Conservation (phyloP, 2,329 filamentous ascomycete species). For the Botrytis cinerea region DNA sequence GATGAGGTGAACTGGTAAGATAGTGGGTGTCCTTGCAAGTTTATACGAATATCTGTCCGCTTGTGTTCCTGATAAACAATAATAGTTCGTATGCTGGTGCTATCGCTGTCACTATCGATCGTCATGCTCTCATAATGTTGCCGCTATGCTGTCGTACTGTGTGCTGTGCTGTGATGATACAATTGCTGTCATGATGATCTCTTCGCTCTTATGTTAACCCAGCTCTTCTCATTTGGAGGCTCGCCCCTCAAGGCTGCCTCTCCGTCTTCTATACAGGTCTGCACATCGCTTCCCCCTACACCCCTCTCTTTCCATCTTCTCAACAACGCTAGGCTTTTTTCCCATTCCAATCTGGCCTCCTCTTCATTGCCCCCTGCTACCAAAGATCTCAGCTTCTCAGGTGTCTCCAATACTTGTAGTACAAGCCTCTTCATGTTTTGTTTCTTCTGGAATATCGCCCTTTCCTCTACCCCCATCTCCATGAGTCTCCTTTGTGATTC, state of each 20-base stretch:
- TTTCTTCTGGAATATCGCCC: constrained; percentile 26
- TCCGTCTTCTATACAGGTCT: constrained; percentile 42
- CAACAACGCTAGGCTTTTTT: constrained; percentile 32
- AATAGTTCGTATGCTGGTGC: not conserved
- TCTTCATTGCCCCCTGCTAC: constrained; percentile 60
- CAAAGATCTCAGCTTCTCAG: constrained; percentile 54
- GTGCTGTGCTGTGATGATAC: not conserved
- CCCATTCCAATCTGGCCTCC: constrained; percentile 57
- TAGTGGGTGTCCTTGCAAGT: constrained; percentile 13
- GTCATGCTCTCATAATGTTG: not conserved
- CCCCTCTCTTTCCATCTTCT: constrained; percentile 41
- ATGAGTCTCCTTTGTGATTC: constrained; percentile 58
- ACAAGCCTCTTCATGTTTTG: constrained; percentile 32
- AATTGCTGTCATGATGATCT: constrained; percentile 27
- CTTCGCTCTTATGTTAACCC: constrained; percentile 32
- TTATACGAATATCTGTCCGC: not conserved
- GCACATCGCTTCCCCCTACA: constrained; percentile 41
- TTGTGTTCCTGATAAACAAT: not conserved
- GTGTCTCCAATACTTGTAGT: constrained; percentile 35
- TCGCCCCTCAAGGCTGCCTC: constrained; percentile 40
- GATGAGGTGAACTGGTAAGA: constrained; percentile 23
- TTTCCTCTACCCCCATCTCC: constrained; percentile 60
- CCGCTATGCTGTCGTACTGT: not conserved
- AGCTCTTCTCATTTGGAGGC: constrained; percentile 31
- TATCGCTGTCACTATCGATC: not conserved